These are phyloP conservation scores for Fusarium sp. DNA, from an alignment of 2,329 filamentous ascomycete genomes.

Conservation along the genomic window DNA sequence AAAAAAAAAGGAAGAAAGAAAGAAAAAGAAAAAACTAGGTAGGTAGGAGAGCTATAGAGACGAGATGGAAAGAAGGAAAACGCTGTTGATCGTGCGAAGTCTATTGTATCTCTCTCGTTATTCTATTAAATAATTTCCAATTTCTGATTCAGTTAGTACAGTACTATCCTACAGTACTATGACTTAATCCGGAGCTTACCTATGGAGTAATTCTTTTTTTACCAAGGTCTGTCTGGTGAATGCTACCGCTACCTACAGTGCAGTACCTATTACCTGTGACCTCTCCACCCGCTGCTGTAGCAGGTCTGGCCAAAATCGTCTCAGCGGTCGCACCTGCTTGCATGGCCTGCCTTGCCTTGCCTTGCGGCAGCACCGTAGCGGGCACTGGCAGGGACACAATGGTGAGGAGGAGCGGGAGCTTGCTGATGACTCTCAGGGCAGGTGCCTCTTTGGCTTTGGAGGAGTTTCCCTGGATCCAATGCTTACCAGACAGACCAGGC, in stretches of 20 bases:
- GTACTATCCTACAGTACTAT: background rate
- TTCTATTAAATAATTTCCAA: background rate
- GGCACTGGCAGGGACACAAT: constrained; percentile 3
- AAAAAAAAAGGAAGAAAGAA: background rate
- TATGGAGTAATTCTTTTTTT: background rate
- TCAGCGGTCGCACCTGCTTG: constrained; percentile 30
- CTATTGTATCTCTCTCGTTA: too few relatives aligned
- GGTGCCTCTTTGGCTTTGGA: constrained; percentile 36
- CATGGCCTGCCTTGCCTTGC: constrained; percentile 5
- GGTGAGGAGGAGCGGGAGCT: constrained; percentile 38
- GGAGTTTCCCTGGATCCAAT: constrained; percentile 7
- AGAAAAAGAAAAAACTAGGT: background rate
- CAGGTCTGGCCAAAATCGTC: constrained; percentile 34
- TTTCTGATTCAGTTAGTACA: background rate
- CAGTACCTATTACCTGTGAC: background rate
- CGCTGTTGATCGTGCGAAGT: background rate
- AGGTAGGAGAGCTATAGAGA: background rate
- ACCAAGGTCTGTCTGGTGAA: too few relatives aligned
- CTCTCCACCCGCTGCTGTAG: constrained; percentile 1
- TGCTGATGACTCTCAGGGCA: constrained; percentile 40
- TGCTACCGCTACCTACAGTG: background rate
- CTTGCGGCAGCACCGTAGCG: background rate
- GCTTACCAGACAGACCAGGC: background rate
- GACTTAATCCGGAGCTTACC: background rate
- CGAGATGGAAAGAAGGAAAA: background rate